Base-by-base conservation (phyloP, 768 basidiomycete genomes). In the Pleurotus giganteus region DNA sequence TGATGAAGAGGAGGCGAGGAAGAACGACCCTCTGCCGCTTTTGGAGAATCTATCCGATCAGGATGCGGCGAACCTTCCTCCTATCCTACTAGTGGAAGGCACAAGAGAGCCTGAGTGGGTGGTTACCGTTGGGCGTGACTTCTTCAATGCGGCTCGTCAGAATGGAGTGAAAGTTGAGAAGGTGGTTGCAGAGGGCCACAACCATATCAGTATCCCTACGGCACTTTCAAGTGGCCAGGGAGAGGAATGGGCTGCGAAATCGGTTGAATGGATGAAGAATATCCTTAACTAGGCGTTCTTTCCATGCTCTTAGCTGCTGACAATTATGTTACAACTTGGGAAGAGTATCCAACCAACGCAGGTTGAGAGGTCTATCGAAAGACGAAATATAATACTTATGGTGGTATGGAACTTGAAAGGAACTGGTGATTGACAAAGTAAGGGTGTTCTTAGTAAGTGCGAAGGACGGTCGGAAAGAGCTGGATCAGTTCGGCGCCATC, bases 231-330 rank as follows among this genome's bases (percentile, higher is more conserved):
- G 75, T 2, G 85, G 85, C 1, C 65, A 81, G 59, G 86, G 82
- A 15, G 86, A 88, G 60, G 73, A 79, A 28, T 87, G 86, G 85
- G 85, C 73, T 1, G 69, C 77, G 53, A 75, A 81, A 15, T 75
- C 79, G 31, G 66, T 66, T 21, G 58, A 63, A 23, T 77, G 77
- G 76, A 71, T 75, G 31, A 59, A 58, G 56, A 53, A 47, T 12
- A 27, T 19, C 27, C n/a, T 41, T 24, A 32, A 32, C 31, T 32
- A 6, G 31, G 6, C 28, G 4, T 32, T 55, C 15, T 54, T 54
- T n/a, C n/a, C n/a, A n/a, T n/a, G n/a, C n/a, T n/a, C n/a, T n/a
- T n/a, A n/a, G n/a, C n/a, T n/a, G n/a, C n/a, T n/a, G n/a, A n/a
- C n/a, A n/a, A n/a, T n/a, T n/a, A n/a, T n/a, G n/a, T n/a, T n/a